These are phyloP conservation scores for Paraphoma chrysanthemicola DNA, from an alignment of 2,329 filamentous ascomycete species.

Conservation along the genomic window DNA sequence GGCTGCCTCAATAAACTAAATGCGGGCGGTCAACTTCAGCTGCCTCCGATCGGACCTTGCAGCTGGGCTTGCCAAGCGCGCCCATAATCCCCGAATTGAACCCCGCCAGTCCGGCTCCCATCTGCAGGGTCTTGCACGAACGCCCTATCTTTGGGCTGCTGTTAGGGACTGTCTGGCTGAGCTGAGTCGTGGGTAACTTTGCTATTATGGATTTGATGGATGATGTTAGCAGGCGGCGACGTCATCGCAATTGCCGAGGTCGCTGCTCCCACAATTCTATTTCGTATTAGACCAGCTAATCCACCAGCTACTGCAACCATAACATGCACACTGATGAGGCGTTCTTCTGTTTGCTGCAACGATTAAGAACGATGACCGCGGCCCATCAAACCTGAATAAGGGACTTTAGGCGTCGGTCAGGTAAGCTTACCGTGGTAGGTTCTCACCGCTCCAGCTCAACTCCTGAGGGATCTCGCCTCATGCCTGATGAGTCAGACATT, in stretches of 20 bases:
- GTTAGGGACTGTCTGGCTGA: not conserved
- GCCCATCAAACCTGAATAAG: too few relatives aligned
- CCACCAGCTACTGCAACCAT: not conserved
- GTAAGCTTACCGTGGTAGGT: too few relatives aligned
- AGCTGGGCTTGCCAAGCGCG: conserved; percentile 10
- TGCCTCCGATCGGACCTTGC: conserved; percentile 20
- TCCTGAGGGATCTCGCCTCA: too few relatives aligned
- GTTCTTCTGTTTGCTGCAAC: too few relatives aligned
- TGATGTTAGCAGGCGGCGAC: not conserved
- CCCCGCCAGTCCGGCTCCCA: not conserved
- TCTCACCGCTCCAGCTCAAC: too few relatives aligned
- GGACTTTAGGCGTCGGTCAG: too few relatives aligned
- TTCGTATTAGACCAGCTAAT: too few relatives aligned
- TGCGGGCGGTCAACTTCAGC: conserved; percentile 4
- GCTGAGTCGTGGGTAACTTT: not conserved
- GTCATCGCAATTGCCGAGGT: not conserved
- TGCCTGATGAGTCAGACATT: too few relatives aligned
- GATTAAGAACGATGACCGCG: too few relatives aligned
- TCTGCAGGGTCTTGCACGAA: not conserved
- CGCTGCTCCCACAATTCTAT: not conserved
- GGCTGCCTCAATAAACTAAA: conserved; percentile 10
- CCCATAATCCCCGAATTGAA: conserved; percentile 5
- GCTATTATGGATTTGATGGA: not conserved
- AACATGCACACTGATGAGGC: not conserved
- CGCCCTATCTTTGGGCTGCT: not conserved